These are phyloP conservation scores for Ceratobasidium sp. DNA, from an alignment of 1,284 basidiomycete genomes.

Conservation along the genomic window DNA sequence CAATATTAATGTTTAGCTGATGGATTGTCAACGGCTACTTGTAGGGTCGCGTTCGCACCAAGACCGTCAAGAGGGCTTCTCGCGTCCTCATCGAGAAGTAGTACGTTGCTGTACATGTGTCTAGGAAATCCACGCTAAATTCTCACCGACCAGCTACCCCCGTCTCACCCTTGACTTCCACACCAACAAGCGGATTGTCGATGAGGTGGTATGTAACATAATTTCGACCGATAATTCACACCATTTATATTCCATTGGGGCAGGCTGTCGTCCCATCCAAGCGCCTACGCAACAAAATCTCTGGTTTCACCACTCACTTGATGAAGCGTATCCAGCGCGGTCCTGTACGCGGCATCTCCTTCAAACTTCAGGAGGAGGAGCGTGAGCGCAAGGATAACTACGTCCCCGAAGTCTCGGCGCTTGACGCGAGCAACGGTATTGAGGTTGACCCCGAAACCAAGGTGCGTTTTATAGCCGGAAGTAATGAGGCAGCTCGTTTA, in stretches of 20 bases:
- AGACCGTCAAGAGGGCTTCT: constrained; percentile 99
- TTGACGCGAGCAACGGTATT: constrained; percentile 82
- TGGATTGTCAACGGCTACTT: constrained; percentile 25
- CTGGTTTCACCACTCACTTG: constrained; percentile 99
- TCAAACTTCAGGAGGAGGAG: constrained; percentile 99
- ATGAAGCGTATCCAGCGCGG: constrained; percentile 99
- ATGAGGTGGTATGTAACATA: constrained; percentile 88
- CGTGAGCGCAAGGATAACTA: constrained; percentile 99
- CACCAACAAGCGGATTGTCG: constrained; percentile 99
- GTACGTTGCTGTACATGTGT: constrained; percentile 66
- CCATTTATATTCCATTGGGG: constrained; percentile 45
- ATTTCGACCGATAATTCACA: constrained; percentile 1
- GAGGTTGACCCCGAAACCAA: constrained; percentile 94
- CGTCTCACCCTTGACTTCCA: constrained; percentile 97
- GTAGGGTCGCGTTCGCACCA: constrained; percentile 99
- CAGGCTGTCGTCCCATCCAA: constrained; percentile 98
- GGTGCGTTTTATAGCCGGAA: constrained; percentile 62
- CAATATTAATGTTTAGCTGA: constrained; percentile 10
- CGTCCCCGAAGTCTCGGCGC: constrained; percentile 95
- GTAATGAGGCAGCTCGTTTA: neutral
- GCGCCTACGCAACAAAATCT: constrained; percentile 99
- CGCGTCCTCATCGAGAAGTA: constrained; percentile 99
- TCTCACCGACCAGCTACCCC: constrained; percentile 75
- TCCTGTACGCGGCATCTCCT: constrained; percentile 99
- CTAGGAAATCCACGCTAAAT: constrained; percentile 45